Evolutionary conservation across 176 grass and related monocot genomes (phyloP), one percentile per base, ranked within the genome.

Genomic region (Oryza meridionalis): DNA sequence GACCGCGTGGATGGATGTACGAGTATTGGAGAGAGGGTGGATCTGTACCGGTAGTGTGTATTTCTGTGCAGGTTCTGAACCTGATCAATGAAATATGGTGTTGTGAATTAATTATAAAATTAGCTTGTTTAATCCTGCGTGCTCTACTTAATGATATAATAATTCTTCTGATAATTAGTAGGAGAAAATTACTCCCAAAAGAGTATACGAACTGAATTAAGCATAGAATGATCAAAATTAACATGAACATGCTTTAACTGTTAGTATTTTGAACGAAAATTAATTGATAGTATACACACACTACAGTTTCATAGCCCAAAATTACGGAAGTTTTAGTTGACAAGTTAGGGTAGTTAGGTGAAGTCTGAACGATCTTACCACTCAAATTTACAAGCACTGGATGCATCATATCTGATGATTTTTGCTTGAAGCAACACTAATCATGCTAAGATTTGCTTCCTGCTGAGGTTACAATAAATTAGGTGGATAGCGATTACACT

Each of bases 1-100:
- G 67, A 11, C 44, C 44, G 58, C 59, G 58, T 77, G 22, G 68
- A 7, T 77, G 22, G 68, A 7, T 75, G 77, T 74, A 75, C 35
- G 7, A 75, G 45, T 86, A 61, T 40, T 10, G 24, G 35, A 37
- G 43, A 50, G 11, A 16, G 33, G 44, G 26, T 32, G 47, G 0
- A 58, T 22, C 53, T 76, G 73, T 37, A 38, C 51, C 50, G 33
- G 16, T n/a, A 76, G 27, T 37, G 51, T 76, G 46, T 21, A 61
- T 38, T 42, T 55, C 50, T 19, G 50, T 55, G 46, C 47, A 14
- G 32, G 29, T 22, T 40, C 49, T 40, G 19, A n/a, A 40, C 75
- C 19, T 42, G 32, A 77, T 40, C 32, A 77, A 61, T 77, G 53
- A 40, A 62, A 14, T 62, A 15, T 40, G 15, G 9, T 62, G 47